Percentiles rank a stretch among this genome's conserved stretches.
phyloP scores from a whole-genome alignment of 225 moss, liverwort and hornwort species.

The Anthoceros angustus region DNA sequence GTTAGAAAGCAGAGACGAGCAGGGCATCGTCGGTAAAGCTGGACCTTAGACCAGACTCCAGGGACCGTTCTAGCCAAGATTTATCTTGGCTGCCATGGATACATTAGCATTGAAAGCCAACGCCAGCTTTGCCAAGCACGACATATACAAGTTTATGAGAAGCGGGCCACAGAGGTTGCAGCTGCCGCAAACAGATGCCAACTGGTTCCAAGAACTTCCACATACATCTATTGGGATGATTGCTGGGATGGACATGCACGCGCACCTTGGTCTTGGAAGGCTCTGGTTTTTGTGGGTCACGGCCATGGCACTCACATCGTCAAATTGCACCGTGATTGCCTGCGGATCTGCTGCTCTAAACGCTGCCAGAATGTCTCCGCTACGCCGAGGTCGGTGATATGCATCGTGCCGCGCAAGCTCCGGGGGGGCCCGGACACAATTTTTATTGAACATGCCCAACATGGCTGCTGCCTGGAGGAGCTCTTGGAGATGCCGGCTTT shows the following conservation, averaged over 20 bases:
- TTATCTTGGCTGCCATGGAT: too few relatives aligned
- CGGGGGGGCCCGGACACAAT: conserved; percentile 54
- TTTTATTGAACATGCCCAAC: conserved; percentile 68
- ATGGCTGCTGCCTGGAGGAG: conserved; percentile 32
- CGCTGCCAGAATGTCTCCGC: conserved; percentile 33
- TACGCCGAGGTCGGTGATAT: conserved; percentile 23
- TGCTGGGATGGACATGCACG: neutral
- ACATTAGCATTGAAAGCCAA: too few relatives aligned
- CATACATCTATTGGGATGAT: neutral
- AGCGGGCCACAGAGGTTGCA: too few relatives aligned
- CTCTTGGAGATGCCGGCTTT: neutral
- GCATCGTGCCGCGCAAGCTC: conserved; percentile 34
- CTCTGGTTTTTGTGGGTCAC: conserved; percentile 44
- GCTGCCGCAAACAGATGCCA: neutral
- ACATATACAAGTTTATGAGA: too few relatives aligned
- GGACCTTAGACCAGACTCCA: too few relatives aligned
- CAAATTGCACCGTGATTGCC: conserved; percentile 50
- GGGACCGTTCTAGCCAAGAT: too few relatives aligned
- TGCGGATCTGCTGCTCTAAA: conserved; percentile 37
- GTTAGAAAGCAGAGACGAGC: neutral
- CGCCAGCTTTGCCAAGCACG: too few relatives aligned
- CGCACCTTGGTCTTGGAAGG: conserved; percentile 64
- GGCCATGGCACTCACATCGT: conserved; percentile 60
- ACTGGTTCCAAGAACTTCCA: neutral
- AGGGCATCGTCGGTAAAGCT: neutral